phyloP scores from a whole-genome alignment of 345 rosid species.

The Isatis tinctoria region DNA sequence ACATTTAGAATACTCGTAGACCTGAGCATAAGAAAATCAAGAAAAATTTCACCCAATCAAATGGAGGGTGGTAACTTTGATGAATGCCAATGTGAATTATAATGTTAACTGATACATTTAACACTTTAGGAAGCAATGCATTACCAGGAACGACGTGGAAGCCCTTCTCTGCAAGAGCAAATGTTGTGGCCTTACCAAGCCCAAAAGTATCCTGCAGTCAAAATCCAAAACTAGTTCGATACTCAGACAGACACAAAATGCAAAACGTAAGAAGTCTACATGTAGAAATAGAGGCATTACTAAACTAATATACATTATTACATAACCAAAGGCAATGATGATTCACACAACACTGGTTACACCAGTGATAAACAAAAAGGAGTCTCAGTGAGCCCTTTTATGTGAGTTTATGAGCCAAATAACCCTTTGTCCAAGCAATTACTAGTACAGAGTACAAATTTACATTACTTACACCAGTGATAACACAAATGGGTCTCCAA shows the following conservation, averaged over 20 bases:
- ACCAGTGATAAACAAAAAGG: background rate
- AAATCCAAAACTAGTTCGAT: background rate
- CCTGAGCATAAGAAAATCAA: slow-evolving; percentile 44
- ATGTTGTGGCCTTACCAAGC: slow-evolving; percentile 68
- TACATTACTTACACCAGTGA: slow-evolving; percentile 61
- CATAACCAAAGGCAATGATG: background rate
- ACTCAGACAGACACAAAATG: background rate
- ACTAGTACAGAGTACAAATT: background rate
- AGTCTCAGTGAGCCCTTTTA: background rate
- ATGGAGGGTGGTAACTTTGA: background rate
- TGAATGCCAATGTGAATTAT: background rate
- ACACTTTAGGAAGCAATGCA: background rate
- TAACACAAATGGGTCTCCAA: slow-evolving; percentile 53
- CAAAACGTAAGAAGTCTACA: background rate
- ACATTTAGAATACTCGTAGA: slow-evolving; percentile 81
- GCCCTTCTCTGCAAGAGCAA: slow-evolving; percentile 61
- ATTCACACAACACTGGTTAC: background rate
- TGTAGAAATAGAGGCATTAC: background rate
- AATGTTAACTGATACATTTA: background rate
- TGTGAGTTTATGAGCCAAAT: background rate
- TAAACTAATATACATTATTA: background rate
- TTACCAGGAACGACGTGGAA: slow-evolving; percentile 71
- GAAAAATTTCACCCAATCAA: background rate
- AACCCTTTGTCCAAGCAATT: background rate
- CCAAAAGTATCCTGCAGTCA: slow-evolving; percentile 69